Evolutionary conservation across 2,329 filamentous ascomycete genomes (phyloP).

Genomic region (Fusarium armeniacum): DNA sequence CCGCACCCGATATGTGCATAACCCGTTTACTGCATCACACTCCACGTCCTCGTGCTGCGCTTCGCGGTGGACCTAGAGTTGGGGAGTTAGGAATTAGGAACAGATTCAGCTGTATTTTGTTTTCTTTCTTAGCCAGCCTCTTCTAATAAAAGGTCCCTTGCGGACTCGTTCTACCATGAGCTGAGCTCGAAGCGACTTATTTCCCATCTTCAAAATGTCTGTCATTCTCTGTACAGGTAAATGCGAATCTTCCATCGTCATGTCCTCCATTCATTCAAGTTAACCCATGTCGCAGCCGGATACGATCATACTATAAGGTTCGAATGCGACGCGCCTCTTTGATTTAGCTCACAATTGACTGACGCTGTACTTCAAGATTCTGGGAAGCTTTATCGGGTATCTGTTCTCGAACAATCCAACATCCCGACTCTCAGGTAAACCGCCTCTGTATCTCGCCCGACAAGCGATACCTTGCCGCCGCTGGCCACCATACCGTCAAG

Average conservation of each 20-base stretch:
- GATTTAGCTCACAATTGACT: constrained; percentile 31
- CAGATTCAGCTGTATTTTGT: constrained; percentile 11
- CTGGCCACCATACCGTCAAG: constrained; percentile 86
- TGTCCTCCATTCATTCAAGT: constrained; percentile 22
- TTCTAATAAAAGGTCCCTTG: constrained; percentile 34
- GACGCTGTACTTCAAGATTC: constrained; percentile 70
- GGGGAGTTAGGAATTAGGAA: constrained; percentile 43
- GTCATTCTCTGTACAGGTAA: constrained; percentile 74
- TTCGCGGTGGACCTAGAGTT: constrained; percentile 13
- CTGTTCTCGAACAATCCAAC: constrained; percentile 97
- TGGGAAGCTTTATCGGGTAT: constrained; percentile 99
- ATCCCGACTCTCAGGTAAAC: constrained; percentile 98
- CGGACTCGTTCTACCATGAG: constrained; percentile 45
- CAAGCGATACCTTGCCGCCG: constrained; percentile 94
- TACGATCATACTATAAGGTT: constrained; percentile 75
- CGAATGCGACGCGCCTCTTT: constrained; percentile 42
- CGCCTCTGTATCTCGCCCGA: constrained; percentile 98
- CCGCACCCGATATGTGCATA: constrained; percentile 26
- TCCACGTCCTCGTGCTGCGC: constrained; percentile 19
- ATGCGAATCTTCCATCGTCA: constrained; percentile 22
- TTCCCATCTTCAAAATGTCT: constrained; percentile 61
- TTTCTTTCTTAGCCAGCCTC: constrained; percentile 12
- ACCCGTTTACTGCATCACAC: constrained; percentile 33
- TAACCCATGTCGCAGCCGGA: constrained; percentile 61
- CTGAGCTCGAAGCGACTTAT: constrained; percentile 40